Base-by-base conservation (phyloP, 2,329 filamentous ascomycete genomes). In the Blumeria graminis region DNA sequence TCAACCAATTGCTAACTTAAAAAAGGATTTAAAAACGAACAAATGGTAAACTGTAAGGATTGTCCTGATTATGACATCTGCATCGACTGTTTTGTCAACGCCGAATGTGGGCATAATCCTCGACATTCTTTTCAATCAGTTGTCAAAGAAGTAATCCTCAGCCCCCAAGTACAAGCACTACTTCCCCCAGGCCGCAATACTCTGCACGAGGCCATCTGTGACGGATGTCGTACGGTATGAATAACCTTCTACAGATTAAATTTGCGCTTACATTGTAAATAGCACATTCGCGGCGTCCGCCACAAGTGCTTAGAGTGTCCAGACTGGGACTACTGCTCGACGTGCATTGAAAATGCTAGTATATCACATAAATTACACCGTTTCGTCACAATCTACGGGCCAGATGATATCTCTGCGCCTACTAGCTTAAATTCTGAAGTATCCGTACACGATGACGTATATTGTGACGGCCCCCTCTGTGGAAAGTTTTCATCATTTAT, bases 301-400 rank as follows among this genome's bases (percentile, higher is more conserved):
- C 84, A 96, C 77, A 98, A 98, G 76, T 98, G 92, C 69, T 75
- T 96, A 61, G 82, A 87, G 67, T 98, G 92, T 73, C 92, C 93
- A 46, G 92, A 98, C 69, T 98, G 87, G 84, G 92, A 98, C 66
- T 96, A 86, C 71, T 98, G 92, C 73, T 75, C 76, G 28, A 73
- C 78, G 8, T 98, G 93, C 69, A 69, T 86, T 58, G 70, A 74
- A 63, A 78, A 75, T 61, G 82, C 86, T 48, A 69, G 71, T 58
- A 75, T 79, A 63, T 79, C 76, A 54, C 93, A 98, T 68, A 80
- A 86, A 16, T 75, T 77, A 57, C 92, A 98, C 69, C 84, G 89
- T 62, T 96, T 98, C 66, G 86, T 86, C 11, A 80, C 87, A 45
- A 77, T 98, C 62, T 94, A 92, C 65, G 84, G 87, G 63, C 78